phyloP scores from a whole-genome alignment of 2,329 filamentous ascomycete species.

The Hymenoscyphus scutula region DNA sequence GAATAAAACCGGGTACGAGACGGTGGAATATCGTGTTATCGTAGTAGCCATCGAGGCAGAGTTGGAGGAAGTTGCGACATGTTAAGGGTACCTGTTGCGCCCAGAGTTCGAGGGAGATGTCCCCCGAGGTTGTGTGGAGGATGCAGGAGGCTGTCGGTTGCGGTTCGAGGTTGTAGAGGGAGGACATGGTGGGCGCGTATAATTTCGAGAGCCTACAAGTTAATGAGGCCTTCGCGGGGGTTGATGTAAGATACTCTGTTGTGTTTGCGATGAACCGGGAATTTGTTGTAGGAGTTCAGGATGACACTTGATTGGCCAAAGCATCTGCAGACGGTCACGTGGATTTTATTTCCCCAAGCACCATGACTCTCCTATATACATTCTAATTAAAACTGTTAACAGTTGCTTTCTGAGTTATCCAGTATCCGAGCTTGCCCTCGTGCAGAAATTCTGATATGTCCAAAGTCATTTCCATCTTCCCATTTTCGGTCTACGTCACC shows the following conservation, averaged over 20 bases:
- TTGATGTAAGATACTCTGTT: neutral
- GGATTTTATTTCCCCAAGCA: too few relatives aligned
- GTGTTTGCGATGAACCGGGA: conserved; percentile 3
- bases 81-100: conserved; percentile 90
- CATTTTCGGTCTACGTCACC: too few relatives aligned
- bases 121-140: conserved; percentile 84
- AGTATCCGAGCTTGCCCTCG: too few relatives aligned
- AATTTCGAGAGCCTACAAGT: conserved; percentile 22
- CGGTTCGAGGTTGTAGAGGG: conserved; percentile 91
- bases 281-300: neutral
- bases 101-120: conserved; percentile 89
- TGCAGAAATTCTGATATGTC: too few relatives aligned
- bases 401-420: too few relatives aligned
- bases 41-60: conserved; percentile 94
- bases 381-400: too few relatives aligned
- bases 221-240: conserved; percentile 24
- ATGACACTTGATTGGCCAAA: too few relatives aligned
- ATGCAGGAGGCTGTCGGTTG: conserved; percentile 90
- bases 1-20: conserved; percentile 83
- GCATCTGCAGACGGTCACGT: too few relatives aligned
- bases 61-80: conserved; percentile 92
- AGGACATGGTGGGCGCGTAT: conserved; percentile 61
- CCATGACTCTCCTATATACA: too few relatives aligned
- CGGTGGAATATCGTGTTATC: conserved; percentile 92
- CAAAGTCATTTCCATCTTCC: too few relatives aligned